A percentile compares a stretch with the other conserved stretches of the same genome.
phyloP scores from a whole-genome alignment of 2,329 filamentous ascomycete genomes.

The Juglanconis juglandina region DNA sequence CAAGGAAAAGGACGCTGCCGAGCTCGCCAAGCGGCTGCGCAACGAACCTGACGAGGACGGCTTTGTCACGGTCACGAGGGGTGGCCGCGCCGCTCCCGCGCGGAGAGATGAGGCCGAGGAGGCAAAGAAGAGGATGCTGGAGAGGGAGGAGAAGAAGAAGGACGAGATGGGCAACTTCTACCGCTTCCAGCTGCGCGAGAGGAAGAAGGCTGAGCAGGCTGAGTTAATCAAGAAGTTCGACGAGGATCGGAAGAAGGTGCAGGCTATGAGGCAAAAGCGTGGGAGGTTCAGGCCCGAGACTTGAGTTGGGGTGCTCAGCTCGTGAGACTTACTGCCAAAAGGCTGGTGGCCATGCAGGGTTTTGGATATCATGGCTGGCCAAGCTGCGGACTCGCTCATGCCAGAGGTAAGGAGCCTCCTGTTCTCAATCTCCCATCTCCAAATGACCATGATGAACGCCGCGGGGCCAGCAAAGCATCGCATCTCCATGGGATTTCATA shows the following conservation, averaged over 20 bases:
- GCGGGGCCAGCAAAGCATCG: conserved; percentile 36
- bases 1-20: conserved; percentile 63
- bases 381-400: background rate
- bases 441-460: conserved; percentile 33
- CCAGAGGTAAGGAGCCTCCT: background rate
- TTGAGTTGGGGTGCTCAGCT: conserved; percentile 23
- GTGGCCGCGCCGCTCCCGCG: conserved; percentile 71
- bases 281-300: conserved; percentile 56
- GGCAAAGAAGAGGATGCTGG: conserved; percentile 55
- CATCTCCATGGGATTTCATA: conserved; percentile 26
- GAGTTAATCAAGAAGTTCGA: conserved; percentile 70
- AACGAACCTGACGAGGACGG: conserved; percentile 90
- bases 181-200: conserved; percentile 77
- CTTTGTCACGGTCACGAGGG: conserved; percentile 85
- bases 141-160: conserved; percentile 61
- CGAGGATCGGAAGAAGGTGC: conserved; percentile 69
- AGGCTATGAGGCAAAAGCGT: conserved; percentile 65
- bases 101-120: conserved; percentile 68
- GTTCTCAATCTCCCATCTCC: conserved; percentile 2
- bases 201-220: conserved; percentile 70
- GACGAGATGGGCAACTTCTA: conserved; percentile 72
- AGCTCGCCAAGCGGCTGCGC: conserved; percentile 61
- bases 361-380: background rate
- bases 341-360: background rate
- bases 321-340: background rate